phyloP scores from a whole-genome alignment of 139 green algal species.

The Chlamydomonas sp. region DNA sequence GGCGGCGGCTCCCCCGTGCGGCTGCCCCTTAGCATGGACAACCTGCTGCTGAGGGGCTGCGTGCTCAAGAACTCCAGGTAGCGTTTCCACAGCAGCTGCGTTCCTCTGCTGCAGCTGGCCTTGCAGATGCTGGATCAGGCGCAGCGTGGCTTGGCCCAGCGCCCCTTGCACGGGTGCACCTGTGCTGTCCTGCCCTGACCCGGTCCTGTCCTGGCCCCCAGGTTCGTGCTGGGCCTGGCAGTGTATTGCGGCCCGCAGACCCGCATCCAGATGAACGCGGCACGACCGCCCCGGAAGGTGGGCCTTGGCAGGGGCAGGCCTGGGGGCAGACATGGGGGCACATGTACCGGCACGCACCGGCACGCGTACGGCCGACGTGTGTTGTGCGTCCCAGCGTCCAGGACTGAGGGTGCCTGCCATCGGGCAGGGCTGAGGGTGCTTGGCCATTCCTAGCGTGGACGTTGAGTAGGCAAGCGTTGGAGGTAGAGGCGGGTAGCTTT shows the following conservation, averaged over 20 bases:
- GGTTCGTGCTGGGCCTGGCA: constrained; percentile 51
- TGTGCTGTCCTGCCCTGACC: not conserved
- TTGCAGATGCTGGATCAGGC: not conserved
- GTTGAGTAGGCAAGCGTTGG: no score
- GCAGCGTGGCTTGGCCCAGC: not conserved
- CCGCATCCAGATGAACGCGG: constrained; percentile 71
- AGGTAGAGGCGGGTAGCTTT: no score
- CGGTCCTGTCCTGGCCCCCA: not conserved
- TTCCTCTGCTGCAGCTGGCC: not conserved
- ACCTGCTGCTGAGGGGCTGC: constrained; percentile 77
- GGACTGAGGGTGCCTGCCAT: no score
- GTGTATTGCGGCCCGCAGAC: constrained; percentile 75
- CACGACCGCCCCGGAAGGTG: constrained; percentile 56
- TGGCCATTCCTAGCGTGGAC: no score
- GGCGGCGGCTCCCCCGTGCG: not conserved
- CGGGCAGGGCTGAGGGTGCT: no score
- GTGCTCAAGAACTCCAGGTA: constrained; percentile 73
- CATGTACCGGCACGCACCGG: not conserved
- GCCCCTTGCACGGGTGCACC: not conserved
- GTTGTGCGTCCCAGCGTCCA: no score
- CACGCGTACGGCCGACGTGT: not conserved
- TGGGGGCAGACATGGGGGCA: not conserved
- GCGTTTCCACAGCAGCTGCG: not conserved
- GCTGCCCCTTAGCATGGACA: constrained; percentile 37
- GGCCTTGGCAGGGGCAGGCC: not conserved